phyloP scores from a whole-genome alignment of 305 asterid genomes.

The Plantago lanceolata region DNA sequence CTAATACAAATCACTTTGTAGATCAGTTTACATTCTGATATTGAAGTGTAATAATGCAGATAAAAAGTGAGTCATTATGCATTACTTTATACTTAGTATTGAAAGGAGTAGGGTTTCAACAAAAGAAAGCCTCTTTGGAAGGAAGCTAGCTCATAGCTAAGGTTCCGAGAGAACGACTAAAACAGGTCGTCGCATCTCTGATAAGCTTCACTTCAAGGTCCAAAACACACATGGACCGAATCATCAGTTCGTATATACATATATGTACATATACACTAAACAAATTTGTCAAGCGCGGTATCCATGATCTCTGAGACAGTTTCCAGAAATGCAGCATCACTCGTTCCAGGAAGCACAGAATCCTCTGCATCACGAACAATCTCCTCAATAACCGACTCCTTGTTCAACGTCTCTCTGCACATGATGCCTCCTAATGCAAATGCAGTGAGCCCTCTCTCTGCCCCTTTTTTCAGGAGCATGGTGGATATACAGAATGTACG shows the following conservation, averaged over 20 bases:
- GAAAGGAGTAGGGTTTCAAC: no score
- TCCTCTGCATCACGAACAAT: slow-evolving; percentile 44
- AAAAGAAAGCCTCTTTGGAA: no score
- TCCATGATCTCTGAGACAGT: slow-evolving; percentile 48
- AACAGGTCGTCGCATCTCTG: background rate
- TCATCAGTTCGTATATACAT: background rate
- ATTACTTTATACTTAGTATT: no score
- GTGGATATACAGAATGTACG: slow-evolving; percentile 61
- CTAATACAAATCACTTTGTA: no score
- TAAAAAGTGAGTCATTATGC: no score
- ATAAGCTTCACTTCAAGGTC: background rate
- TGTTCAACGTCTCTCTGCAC: slow-evolving; percentile 66
- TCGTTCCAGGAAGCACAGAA: slow-evolving; percentile 40
- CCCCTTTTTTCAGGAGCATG: slow-evolving; percentile 71
- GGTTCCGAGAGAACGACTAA: background rate
- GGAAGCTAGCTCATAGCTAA: background rate
- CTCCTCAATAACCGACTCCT: slow-evolving; percentile 52
- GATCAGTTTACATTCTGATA: no score
- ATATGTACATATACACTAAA: background rate
- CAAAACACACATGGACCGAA: background rate
- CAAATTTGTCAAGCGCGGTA: slow-evolving; percentile 36
- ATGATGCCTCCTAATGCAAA: slow-evolving; percentile 54
- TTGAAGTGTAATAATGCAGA: no score
- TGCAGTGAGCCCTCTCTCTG: slow-evolving; percentile 48
- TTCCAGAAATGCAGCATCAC: slow-evolving; percentile 51